phyloP scores from a whole-genome alignment of 163 green algal genomes.

The Scenedesmus sp. region DNA sequence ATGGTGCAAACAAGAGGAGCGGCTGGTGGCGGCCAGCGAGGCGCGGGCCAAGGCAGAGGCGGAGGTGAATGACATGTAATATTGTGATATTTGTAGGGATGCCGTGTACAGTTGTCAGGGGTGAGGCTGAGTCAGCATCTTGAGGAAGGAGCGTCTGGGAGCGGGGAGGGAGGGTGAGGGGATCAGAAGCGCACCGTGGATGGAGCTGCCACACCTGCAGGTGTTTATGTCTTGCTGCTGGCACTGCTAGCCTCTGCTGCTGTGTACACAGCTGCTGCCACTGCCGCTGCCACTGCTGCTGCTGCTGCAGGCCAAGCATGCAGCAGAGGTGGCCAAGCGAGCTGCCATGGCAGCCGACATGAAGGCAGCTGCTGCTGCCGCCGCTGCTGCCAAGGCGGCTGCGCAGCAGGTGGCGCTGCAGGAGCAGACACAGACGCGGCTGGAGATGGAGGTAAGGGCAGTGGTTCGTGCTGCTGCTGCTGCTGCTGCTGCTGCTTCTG shows the following conservation, averaged over 20 bases:
- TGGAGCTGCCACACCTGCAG: neutral
- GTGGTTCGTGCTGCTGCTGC: neutral
- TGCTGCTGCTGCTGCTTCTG: neutral
- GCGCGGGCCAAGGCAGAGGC: neutral
- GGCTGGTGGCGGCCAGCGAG: constrained; percentile 30
- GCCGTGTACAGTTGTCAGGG: neutral
- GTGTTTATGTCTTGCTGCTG: neutral
- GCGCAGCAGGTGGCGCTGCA: neutral
- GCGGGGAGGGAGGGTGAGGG: too few relatives aligned
- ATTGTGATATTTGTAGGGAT: neutral
- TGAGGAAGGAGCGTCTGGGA: neutral
- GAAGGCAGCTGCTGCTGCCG: neutral
- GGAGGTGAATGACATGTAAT: neutral
- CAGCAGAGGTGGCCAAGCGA: constrained; percentile 25
- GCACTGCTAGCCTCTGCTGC: neutral
- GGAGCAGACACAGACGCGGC: constrained; percentile 18
- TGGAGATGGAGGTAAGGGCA: constrained; percentile 34
- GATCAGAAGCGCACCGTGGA: too few relatives aligned
- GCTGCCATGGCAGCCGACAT: constrained; percentile 17
- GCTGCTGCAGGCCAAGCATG: constrained; percentile 34
- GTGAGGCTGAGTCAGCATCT: neutral
- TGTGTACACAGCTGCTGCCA: neutral
- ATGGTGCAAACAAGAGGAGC: constrained; percentile 9
- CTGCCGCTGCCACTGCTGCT: neutral
- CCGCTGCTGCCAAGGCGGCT: constrained; percentile 41